phyloP scores from a whole-genome alignment of 108 stramenopile species.

The Mediolabrus comicus region DNA sequence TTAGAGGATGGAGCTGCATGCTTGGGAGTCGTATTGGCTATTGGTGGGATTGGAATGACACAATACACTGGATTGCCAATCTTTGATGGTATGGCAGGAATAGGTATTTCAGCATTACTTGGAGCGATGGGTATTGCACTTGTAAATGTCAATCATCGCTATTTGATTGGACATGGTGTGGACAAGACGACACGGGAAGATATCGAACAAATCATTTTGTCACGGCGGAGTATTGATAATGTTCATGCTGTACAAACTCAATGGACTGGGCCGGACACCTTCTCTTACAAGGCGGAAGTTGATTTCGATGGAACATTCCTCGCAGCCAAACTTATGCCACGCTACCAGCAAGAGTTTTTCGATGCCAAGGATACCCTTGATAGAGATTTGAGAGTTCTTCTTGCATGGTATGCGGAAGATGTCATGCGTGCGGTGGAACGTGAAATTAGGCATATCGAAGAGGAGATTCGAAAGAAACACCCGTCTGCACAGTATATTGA shows the following conservation, averaged over 20 bases:
- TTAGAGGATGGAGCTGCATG: constrained; percentile 98
- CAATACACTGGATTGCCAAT: constrained; percentile 81
- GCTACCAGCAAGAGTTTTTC: constrained; percentile 71
- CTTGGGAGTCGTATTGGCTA: constrained; percentile 90
- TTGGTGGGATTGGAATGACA: constrained; percentile 86
- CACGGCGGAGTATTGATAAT: constrained; percentile 80
- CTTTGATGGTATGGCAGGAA: constrained; percentile 91
- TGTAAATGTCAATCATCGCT: constrained; percentile 87
- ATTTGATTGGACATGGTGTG: constrained; percentile 92
- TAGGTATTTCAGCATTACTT: constrained; percentile 86
- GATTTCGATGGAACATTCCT: constrained; percentile 99
- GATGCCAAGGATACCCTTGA: constrained; percentile 63
- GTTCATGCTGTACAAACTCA: constrained; percentile 91
- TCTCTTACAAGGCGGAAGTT: constrained; percentile 97
- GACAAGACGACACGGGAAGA: constrained; percentile 80
- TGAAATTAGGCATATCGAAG: constrained; percentile 93
- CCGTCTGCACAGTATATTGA: constrained; percentile 97
- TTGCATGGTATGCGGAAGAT: constrained; percentile 97
- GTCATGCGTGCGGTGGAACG: constrained; percentile 94
- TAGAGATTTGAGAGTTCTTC: constrained; percentile 81
- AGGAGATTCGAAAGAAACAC: constrained; percentile 86
- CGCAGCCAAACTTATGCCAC: constrained; percentile 89
- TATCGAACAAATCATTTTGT: constrained; percentile 83
- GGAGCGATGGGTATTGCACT: constrained; percentile 87
- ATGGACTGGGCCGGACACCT: constrained; percentile 96